Base-by-base conservation (phyloP, 495 filamentous ascomycete species). In the Penicilliopsis zonata region DNA sequence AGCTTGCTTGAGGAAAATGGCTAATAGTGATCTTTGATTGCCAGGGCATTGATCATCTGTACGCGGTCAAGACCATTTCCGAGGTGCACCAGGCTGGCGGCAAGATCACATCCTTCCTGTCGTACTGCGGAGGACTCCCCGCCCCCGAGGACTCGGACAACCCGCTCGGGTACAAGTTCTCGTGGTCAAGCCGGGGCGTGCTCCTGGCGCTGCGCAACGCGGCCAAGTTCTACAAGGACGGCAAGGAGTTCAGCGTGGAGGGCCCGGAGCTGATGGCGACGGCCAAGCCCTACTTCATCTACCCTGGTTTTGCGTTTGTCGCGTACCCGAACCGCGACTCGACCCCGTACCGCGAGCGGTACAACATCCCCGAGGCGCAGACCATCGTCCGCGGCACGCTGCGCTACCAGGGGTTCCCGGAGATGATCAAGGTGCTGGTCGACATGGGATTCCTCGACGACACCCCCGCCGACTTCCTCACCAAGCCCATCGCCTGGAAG, bases 91-190 rank as follows among this genome's bases (percentile, higher is more conserved):
- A 68, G 12, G 80, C 69, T 12, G 88, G 86, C 31, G 90, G 88
- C 47, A 90, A 88, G 69, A 76, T 98, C 57, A 61, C 70, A 13
- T 68, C 67, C 21, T 95, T 96, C 69, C 50, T 82, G 16, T 83
- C 76, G 13, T 95, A 83, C 69, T 96, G 92, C 41, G 86, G 90
- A 47, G 90, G 88, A 36, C 70, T 88, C 0, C 80, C 80, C 8
- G 76, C 82, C 31, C 82, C 84, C 18, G 87, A 94, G 56, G 66
- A 67, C 57, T 85, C 82, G 8, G 79, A 78, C 54, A 95, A 95
- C 64, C 88, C 90, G 17, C 67, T 94, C 14, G 88, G 90, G 23
- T 98, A 94, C 70, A 94, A 95, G 63, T 95, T 94, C 71, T 82
- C 78, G 9, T 88, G 82, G 79, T 80, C 72, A 21, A 73, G 76